These are phyloP conservation scores for Colletotrichum sp. DNA, from an alignment of 2,329 filamentous ascomycete species.

Conservation along the genomic window DNA sequence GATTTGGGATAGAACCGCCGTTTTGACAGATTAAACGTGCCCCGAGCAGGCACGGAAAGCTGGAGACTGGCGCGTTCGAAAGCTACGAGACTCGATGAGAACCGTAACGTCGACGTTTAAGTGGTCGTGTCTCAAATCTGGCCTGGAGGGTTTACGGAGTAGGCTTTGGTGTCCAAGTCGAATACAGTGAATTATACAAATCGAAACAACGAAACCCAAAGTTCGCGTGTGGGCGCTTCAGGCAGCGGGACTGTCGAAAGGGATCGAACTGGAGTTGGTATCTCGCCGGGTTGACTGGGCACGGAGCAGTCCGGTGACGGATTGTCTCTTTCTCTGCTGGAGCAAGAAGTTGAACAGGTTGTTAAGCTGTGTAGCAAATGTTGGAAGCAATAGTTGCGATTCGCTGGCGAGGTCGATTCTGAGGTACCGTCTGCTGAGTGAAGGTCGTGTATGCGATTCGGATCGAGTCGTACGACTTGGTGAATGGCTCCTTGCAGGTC, in stretches of 20 bases:
- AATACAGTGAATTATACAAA: not conserved
- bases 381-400: slow-evolving; percentile 1
- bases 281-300: not conserved
- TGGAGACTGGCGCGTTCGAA: slow-evolving; percentile 26
- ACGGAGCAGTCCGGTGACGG: not conserved
- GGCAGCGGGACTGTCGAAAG: not conserved
- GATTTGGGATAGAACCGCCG: slow-evolving; percentile 80
- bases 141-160: not conserved
- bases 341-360: not conserved
- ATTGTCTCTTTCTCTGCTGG: not conserved
- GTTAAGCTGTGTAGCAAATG: not conserved
- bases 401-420: slow-evolving; percentile 23
- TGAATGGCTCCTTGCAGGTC: slow-evolving; percentile 17
- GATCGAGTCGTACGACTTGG: not conserved
- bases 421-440: slow-evolving; percentile 4
- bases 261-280: not conserved
- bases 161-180: not conserved
- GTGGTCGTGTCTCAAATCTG: slow-evolving; percentile 6
- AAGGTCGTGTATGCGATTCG: slow-evolving; percentile 16
- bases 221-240: not conserved
- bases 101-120: not conserved
- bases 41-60: slow-evolving; percentile 51
- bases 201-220: slow-evolving; percentile 1
- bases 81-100: slow-evolving; percentile 2
- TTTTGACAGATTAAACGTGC: slow-evolving; percentile 73